These are phyloP conservation scores for Trametes cubensis DNA, from an alignment of 768 basidiomycete genomes.

Conservation along the genomic window DNA sequence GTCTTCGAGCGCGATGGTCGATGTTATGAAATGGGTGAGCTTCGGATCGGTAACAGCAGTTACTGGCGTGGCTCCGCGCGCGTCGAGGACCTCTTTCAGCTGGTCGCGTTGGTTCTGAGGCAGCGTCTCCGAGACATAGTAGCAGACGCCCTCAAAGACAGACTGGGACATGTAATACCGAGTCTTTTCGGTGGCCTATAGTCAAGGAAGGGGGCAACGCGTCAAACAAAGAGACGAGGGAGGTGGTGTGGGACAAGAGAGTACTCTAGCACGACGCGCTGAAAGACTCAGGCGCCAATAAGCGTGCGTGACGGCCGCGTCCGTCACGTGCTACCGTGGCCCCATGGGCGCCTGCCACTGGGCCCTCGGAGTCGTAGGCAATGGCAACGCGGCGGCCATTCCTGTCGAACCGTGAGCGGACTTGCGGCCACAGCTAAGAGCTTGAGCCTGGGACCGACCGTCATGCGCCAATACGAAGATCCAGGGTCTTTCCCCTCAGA, in stretches of 20 bases:
- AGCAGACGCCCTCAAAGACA: conserved; percentile 47
- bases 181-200: not conserved
- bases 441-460: too few species aligned
- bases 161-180: conserved; percentile 9
- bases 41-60: conserved; percentile 37
- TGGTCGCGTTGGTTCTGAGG: conserved; percentile 44
- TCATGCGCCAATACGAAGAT: too few species aligned
- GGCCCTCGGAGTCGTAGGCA: too few species aligned
- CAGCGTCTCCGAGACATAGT: conserved; percentile 55
- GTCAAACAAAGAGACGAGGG: not conserved
- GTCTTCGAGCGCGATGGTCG: conserved; percentile 58
- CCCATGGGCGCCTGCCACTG: too few species aligned
- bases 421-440: too few species aligned
- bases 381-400: too few species aligned
- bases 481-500: too few species aligned
- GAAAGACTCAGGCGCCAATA: too few species aligned
- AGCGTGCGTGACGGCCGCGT: not conserved
- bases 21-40: conserved; percentile 58
- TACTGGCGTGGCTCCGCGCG: conserved; percentile 50
- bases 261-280: too few species aligned
- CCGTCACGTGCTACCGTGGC: too few species aligned
- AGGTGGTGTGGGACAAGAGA: not conserved
- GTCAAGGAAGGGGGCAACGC: not conserved
- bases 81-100: conserved; percentile 50
- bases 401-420: too few species aligned